Evolutionary conservation across 805 yeast species (phyloP), one percentile per base, ranked within the genome.

Genomic region (Kuraishia capsulata): DNA sequence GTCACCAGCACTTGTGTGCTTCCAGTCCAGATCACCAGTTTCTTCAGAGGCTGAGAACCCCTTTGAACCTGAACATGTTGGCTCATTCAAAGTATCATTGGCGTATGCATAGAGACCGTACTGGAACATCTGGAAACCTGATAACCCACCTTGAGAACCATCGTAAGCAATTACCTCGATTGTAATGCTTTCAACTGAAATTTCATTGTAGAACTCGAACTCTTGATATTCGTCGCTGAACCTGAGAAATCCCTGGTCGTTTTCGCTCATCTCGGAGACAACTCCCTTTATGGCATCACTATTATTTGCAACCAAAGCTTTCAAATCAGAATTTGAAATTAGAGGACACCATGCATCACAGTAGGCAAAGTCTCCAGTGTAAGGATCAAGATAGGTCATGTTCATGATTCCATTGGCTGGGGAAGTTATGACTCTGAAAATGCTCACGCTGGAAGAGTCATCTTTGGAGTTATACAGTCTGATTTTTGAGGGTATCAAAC

Each of bases 311-410:
- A 51, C 42, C 11, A 61, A 49, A 11, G 40, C 11, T 25, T 50
- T 31, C 35, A 81, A 54, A 2, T 55, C 51, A 0, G 65, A 40
- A 10, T 56, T 54, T 21, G 67, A 65, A 1, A 70, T 59, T 20
- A 90, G 62, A 1, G 96, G 95, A 58, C 98, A 92, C 71, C 75
- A 81, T 1, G 96, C 94, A 56, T 88, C 96, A 65, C 98, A 92
- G 52, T 62, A 62, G 13, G 61, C 54, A 3, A 70, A 37, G n/a
- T 65, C 59, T 36, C 81, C 76, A 2, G 86, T 70, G 0, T 53
- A 43, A 3, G 95, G 95, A 52, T 90, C 90, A 18, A 83, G 63
- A 51, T 88, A 92, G 0, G 94, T 77, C 45, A 92, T 57, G 55
- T 92, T 92, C 96, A 92, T 84, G 44, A 90, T 90, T 46, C 97